Evolutionary conservation across 371 early-diverging fungal genomes (phyloP), one percentile per base, ranked within the genome.

Genomic region (Syncephalis plumigaleata): DNA sequence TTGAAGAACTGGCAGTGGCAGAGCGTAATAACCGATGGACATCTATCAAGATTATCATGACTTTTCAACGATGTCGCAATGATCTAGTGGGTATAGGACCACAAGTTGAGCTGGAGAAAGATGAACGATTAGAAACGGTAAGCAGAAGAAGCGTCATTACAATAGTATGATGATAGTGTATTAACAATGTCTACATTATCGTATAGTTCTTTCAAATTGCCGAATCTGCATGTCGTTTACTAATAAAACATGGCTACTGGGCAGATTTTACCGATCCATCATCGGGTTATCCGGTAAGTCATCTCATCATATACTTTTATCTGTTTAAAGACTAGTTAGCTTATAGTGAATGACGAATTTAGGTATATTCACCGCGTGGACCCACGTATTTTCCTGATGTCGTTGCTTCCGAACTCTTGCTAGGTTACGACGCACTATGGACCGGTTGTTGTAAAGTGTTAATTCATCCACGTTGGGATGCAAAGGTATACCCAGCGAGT

Each of bases 211-310:
- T 83, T 42, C 53, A 66, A n/a, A 87, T 80, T 77, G 85, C 77
- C 3, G 65, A 65, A 22, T 53, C 48, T 9, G 52, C 86, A 1
- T 71, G 73, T 16, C 49, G 63, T 7, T 58, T 66, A 2, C 57
- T 90, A 11, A 63, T 58, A 27, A 54, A 57, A 4, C 51, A 58
- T 20, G 85, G 84, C 11, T 71, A 77, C 69, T 92, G 88, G 88
- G 83, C 83, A 0, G 93, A 92, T 65, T 60, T 86, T 37, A 87
- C 87, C 31, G 91, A 91, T 58, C 92, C 93, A n/a, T 84, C 87
- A 24, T 86, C 87, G 7, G 93, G 93, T 1, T 83, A 74, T 63
- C 85, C 92, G 0, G 74, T n/a, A n/a, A n/a, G n/a, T n/a, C n/a
- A n/a, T n/a, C n/a, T n/a, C n/a, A n/a, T 82, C 65, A 63, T 61